phyloP scores from a whole-genome alignment of 2,329 filamentous ascomycete species.

The Camillea tinctor region DNA sequence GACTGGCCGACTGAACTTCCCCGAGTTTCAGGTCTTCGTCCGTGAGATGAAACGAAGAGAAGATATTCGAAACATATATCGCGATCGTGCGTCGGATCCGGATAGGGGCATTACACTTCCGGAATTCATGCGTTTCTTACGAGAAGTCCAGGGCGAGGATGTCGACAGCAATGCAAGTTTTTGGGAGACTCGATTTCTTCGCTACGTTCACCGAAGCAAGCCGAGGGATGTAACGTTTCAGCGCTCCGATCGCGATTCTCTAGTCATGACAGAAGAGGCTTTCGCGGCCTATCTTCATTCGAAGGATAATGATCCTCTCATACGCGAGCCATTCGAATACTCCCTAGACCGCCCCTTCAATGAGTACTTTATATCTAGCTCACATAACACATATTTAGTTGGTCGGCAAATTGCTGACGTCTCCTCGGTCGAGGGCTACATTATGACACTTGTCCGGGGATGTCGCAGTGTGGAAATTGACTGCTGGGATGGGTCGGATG shows the following conservation, averaged over 20 bases:
- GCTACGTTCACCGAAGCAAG: slow-evolving; percentile 62
- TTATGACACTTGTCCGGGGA: slow-evolving; percentile 79
- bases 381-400: slow-evolving; percentile 95
- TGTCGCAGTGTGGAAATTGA: slow-evolving; percentile 97
- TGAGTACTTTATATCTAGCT: slow-evolving; percentile 97
- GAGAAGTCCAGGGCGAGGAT: slow-evolving; percentile 71
- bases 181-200: slow-evolving; percentile 73
- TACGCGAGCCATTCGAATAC: slow-evolving; percentile 58
- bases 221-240: slow-evolving; percentile 43
- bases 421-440: slow-evolving; percentile 94
- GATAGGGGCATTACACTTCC: slow-evolving; percentile 65
- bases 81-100: slow-evolving; percentile 55
- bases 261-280: slow-evolving; percentile 72
- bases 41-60: slow-evolving; percentile 77
- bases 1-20: slow-evolving; percentile 69
- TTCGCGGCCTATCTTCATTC: slow-evolving; percentile 79
- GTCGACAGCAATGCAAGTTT: slow-evolving; percentile 61
- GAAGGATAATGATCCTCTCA: slow-evolving; percentile 66
- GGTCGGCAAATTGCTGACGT: slow-evolving; percentile 86
- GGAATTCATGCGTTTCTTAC: slow-evolving; percentile 76
- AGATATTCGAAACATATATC: slow-evolving; percentile 76
- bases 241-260: slow-evolving; percentile 45
- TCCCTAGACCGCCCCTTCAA: slow-evolving; percentile 81
- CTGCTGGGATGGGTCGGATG: slow-evolving; percentile 92
- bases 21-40: slow-evolving; percentile 82